phyloP scores from a whole-genome alignment of 1,284 basidiomycete species.

The Rhodotorula sp. region DNA sequence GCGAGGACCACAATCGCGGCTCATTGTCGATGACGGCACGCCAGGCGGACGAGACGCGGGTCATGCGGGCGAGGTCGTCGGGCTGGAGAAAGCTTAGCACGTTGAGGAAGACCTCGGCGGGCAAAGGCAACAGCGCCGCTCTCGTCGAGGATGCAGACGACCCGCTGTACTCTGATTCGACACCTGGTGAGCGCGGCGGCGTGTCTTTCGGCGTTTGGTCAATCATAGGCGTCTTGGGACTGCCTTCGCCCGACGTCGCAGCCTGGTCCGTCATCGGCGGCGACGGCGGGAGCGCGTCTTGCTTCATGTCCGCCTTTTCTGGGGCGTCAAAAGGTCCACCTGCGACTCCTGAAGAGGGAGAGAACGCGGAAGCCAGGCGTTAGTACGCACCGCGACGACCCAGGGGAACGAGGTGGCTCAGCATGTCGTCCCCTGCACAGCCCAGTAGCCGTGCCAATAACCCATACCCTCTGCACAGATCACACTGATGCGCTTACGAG shows the following conservation, averaged over 20 bases:
- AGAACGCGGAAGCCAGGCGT: neutral
- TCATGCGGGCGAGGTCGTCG: neutral
- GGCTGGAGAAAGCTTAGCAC: conserved; percentile 19
- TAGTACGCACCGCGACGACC: neutral
- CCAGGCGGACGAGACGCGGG: conserved; percentile 33
- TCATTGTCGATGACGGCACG: conserved; percentile 20
- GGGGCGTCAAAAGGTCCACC: neutral
- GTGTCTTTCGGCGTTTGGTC: conserved; percentile 15
- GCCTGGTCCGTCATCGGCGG: conserved; percentile 20
- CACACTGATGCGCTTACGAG: neutral
- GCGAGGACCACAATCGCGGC: conserved; percentile 20
- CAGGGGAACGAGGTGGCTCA: neutral
- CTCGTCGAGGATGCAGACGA: conserved; percentile 2
- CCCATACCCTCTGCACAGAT: no score
- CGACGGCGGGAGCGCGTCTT: conserved; percentile 24
- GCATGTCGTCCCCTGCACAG: no score
- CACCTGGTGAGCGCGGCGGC: conserved; percentile 12
- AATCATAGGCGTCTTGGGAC: conserved; percentile 6
- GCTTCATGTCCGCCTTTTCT: neutral
- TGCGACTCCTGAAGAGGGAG: neutral
- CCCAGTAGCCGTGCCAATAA: no score
- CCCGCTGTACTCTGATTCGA: conserved; percentile 1
- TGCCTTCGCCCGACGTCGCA: conserved; percentile 8
- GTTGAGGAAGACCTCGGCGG: conserved; percentile 34
- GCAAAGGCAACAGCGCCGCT: conserved; percentile 29